These are phyloP conservation scores for Kitagawia praeruptora DNA, from an alignment of 129 eudicot species.

Conservation along the genomic window DNA sequence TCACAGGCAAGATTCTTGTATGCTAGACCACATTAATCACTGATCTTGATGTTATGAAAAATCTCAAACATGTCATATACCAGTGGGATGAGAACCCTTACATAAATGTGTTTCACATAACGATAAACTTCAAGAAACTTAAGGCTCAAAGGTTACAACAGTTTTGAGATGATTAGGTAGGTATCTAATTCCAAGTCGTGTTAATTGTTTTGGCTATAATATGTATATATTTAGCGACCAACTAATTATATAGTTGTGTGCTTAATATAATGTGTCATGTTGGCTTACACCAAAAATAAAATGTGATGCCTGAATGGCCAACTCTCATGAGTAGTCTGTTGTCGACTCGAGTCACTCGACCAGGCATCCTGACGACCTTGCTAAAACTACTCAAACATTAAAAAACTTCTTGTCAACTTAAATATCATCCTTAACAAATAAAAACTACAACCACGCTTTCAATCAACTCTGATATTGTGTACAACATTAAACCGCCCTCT, in stretches of 20 bases:
- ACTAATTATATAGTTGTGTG: neutral
- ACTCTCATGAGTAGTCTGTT: neutral
- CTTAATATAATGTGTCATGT: neutral
- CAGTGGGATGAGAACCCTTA: neutral
- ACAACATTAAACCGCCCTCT: no score
- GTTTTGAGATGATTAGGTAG: neutral
- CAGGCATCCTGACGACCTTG: neutral
- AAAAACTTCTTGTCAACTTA: neutral
- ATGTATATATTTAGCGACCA: neutral
- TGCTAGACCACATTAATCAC: no score
- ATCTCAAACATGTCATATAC: neutral
- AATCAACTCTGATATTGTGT: neutral
- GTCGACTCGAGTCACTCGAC: neutral
- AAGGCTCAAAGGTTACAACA: no score
- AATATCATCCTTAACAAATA: neutral
- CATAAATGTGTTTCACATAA: neutral
- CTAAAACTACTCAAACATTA: neutral
- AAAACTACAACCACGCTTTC: neutral
- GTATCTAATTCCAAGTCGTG: neutral
- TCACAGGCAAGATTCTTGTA: no score
- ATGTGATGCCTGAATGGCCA: neutral
- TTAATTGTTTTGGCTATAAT: no score
- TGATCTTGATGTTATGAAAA: no score
- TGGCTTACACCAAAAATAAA: neutral
- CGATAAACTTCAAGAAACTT: neutral